A percentile compares a stretch with the other conserved stretches of the same genome.
Evolutionary conservation across 257 asterid genomes (phyloP).

Genomic region (Gynochthodes officinalis): DNA sequence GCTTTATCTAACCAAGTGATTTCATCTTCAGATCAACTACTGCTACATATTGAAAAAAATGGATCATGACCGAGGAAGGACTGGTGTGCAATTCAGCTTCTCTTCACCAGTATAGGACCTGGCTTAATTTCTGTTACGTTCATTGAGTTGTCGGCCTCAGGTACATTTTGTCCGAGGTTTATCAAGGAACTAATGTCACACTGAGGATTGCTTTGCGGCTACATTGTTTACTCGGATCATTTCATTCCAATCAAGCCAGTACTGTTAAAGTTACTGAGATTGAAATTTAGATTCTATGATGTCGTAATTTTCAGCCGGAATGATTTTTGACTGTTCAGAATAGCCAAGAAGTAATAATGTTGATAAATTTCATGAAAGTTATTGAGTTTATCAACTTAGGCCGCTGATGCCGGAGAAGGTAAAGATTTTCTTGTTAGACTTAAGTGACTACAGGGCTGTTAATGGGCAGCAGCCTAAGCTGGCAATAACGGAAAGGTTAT

Average conservation of each 20-base stretch:
- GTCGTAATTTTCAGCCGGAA: neutral
- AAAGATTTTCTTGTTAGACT: neutral
- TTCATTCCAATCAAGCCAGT: neutral
- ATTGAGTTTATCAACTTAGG: neutral
- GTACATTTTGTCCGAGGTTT: slow-evolving; percentile 9
- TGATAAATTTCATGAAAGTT: neutral
- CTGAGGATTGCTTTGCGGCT: neutral
- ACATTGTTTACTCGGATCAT: neutral
- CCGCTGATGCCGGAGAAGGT: neutral
- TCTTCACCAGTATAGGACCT: slow-evolving; percentile 55
- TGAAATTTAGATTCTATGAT: neutral
- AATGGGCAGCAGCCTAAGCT: neutral
- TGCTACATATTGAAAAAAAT: slow-evolving; percentile 72
- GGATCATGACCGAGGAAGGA: slow-evolving; percentile 73
- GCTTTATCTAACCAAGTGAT: slow-evolving; percentile 20
- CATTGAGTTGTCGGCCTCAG: neutral
- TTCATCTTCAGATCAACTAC: slow-evolving; percentile 63
- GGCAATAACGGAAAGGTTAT: neutral
- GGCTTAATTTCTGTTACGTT: slow-evolving; percentile 10
- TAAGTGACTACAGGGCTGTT: neutral
- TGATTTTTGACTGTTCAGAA: neutral
- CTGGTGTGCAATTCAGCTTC: slow-evolving; percentile 92
- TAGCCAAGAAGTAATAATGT: neutral
- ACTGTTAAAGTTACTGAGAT: neutral
- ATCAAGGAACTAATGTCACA: neutral